Evolutionary conservation across 176 grass and related monocot genomes (phyloP).

Genomic region (Zea luxurians): DNA sequence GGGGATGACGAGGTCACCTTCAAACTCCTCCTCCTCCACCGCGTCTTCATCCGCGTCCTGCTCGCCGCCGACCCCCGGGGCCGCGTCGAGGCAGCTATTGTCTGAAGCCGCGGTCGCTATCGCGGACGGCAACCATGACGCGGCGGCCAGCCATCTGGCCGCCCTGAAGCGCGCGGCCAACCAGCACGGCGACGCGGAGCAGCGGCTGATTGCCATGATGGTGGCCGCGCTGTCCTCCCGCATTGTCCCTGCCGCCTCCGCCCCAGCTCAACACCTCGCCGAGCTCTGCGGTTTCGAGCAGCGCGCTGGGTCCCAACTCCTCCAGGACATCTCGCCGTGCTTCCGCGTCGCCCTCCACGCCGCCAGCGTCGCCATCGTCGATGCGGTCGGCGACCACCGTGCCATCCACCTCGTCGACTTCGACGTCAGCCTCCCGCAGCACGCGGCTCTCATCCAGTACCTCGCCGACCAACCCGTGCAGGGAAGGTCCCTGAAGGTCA

Average conservation of each 20-base stretch:
- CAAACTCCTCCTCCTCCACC: slow-evolving; percentile 65
- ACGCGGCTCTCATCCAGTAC: slow-evolving; percentile 59
- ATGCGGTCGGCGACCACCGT: slow-evolving; percentile 44
- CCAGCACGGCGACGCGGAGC: slow-evolving; percentile 61
- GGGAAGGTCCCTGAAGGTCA: slow-evolving; percentile 49
- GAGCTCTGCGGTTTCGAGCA: slow-evolving; percentile 63
- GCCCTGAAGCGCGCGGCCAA: slow-evolving; percentile 48
- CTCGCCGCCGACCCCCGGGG: slow-evolving; percentile 54
- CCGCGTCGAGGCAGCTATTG: slow-evolving; percentile 60
- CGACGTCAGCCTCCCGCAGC: slow-evolving; percentile 63
- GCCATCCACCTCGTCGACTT: slow-evolving; percentile 83
- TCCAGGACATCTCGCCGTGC: slow-evolving; percentile 65
- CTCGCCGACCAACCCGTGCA: slow-evolving; percentile 53
- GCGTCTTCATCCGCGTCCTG: slow-evolving; percentile 74
- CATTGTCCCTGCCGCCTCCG: slow-evolving; percentile 33
- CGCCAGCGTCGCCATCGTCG: slow-evolving; percentile 67
- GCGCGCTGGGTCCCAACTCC: slow-evolving; percentile 49
- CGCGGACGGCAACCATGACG: slow-evolving; percentile 63
- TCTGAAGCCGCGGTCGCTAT: slow-evolving; percentile 59
- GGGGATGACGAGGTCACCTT: slow-evolving; percentile 58
- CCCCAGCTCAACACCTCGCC: slow-evolving; percentile 28
- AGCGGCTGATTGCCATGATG: slow-evolving; percentile 82
- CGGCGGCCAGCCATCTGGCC: slow-evolving; percentile 49
- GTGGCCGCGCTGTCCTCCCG: slow-evolving; percentile 52
- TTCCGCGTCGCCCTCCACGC: slow-evolving; percentile 76